Evolutionary conservation across 176 grass and related monocot genomes (phyloP), one percentile per base, ranked within the genome.

Genomic region (Cymbopogon citratus): DNA sequence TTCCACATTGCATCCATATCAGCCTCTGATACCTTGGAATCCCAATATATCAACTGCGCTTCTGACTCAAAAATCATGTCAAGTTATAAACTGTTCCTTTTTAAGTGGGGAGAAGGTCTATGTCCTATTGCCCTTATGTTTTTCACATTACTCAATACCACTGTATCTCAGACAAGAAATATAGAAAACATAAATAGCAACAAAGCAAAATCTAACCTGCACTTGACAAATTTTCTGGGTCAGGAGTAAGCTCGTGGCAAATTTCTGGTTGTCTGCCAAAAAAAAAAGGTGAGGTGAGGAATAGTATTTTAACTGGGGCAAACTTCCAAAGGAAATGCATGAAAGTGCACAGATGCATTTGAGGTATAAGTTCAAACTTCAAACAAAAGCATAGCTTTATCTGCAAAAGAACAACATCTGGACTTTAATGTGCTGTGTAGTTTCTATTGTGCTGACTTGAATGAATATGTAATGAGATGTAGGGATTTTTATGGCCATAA

Each of bases 1-100:
- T 81, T 93, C 95, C 95, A 98, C 77, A 98, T 86, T 62, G 81
- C 87, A 75, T 86, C 92, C 90, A 98, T 91, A 82, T 95, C 92
- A 79, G 61, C 76, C 41, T 83, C 71, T 46, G 92, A 91, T 60
- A 93, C 92, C 88, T 91, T 93, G 38, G 76, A 87, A 86, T 98
- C 96, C 92, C 96, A 98, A 80, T 82, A 93, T 74, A 84, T 81
- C 79, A 91, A 84, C 71, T 87, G 86, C 67, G 90, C 65, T 64
- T 85, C 96, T 93, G 78, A 81, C 31, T 70, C 89, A 77, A 76
- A 81, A 21, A 76, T 78, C 73, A 52, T 56, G 74, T 35, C 10
- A 79, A 54, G 14, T 80, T 80, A 70, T 76, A 19, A 79, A 31
- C 6, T 72, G 14, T 71, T 69, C 19, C 38, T 26, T 39, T 66